A percentile compares a stretch with the other conserved stretches of the same genome.
Evolutionary conservation across 2,329 filamentous ascomycete species (phyloP).

Genomic region (Colletotrichum sp.): DNA sequence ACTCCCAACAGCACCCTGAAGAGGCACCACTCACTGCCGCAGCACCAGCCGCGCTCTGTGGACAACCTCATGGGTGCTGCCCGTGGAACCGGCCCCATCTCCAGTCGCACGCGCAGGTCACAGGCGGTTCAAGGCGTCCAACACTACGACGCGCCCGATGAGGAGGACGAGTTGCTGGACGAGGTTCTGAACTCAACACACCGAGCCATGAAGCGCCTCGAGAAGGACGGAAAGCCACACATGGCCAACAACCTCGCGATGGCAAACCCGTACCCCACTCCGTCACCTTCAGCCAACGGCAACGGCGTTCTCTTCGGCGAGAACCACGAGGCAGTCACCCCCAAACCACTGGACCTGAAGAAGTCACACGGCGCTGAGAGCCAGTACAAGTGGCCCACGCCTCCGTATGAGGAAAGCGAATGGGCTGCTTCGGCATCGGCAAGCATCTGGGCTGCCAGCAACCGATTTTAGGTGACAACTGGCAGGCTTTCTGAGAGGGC

Average conservation of each 20-base stretch:
- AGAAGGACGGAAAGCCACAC: slow-evolving; percentile 59
- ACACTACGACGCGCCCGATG: slow-evolving; percentile 92
- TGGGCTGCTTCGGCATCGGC: slow-evolving; percentile 86
- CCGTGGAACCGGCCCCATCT: slow-evolving; percentile 65
- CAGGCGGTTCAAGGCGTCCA: slow-evolving; percentile 78
- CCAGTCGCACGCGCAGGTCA: slow-evolving; percentile 80
- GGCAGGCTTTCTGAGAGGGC: not conserved
- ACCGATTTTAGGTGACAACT: slow-evolving; percentile 54
- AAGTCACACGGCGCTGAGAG: slow-evolving; percentile 45
- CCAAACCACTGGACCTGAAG: slow-evolving; percentile 75
- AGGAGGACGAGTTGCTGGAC: slow-evolving; percentile 94
- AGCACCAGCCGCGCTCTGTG: slow-evolving; percentile 64
- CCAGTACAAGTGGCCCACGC: slow-evolving; percentile 86
- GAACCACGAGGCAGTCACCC: slow-evolving; percentile 63
- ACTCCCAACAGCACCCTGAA: slow-evolving; percentile 60
- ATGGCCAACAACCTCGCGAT: slow-evolving; percentile 69
- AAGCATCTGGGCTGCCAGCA: slow-evolving; percentile 78
- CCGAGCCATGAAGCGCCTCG: slow-evolving; percentile 75
- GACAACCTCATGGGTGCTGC: slow-evolving; percentile 67
- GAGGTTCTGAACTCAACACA: slow-evolving; percentile 83
- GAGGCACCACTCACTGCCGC: slow-evolving; percentile 67
- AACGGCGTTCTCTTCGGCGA: slow-evolving; percentile 78
- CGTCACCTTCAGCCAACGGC: slow-evolving; percentile 81
- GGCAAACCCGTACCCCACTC: slow-evolving; percentile 68
- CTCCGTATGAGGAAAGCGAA: slow-evolving; percentile 91